Conservation (phyloP, 2,329 filamentous ascomycete genomes). For the Trichoderma afroharzianum region DNA sequence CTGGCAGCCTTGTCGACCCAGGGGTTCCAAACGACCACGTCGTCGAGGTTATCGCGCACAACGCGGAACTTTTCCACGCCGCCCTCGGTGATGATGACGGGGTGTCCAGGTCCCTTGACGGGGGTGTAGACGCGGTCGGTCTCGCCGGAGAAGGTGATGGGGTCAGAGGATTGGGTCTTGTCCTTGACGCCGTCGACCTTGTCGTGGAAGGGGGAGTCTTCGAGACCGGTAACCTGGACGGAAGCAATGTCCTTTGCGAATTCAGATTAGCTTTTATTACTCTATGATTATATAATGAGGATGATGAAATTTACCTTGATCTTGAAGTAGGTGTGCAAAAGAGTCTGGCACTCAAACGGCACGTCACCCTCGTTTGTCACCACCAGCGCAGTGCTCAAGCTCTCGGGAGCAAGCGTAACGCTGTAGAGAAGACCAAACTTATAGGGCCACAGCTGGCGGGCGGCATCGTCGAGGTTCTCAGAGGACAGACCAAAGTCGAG, state of each 20-base stretch:
- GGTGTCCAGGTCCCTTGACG: constrained; percentile 53
- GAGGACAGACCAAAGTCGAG: constrained; percentile 90
- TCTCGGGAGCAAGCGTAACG: constrained; percentile 74
- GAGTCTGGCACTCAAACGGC: constrained; percentile 84
- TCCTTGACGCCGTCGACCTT: constrained; percentile 68
- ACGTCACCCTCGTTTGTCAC: constrained; percentile 82
- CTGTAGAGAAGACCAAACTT: constrained; percentile 91
- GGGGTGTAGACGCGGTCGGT: constrained; percentile 86
- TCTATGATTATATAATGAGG: not conserved
- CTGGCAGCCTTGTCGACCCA: constrained; percentile 80
- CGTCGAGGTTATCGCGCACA: constrained; percentile 76
- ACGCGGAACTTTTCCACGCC: constrained; percentile 67
- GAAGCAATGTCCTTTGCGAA: constrained; percentile 68
- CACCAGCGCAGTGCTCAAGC: constrained; percentile 75
- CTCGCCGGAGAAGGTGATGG: constrained; percentile 70
- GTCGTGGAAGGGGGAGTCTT: constrained; percentile 73
- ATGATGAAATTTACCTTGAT: constrained; percentile 58
- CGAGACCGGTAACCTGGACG: constrained; percentile 70
- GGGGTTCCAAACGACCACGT: constrained; percentile 96
- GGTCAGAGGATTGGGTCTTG: constrained; percentile 61
- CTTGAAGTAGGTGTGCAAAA: constrained; percentile 87
- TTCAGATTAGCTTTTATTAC: not conserved
- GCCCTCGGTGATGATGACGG: constrained; percentile 58
- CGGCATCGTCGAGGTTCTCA: constrained; percentile 64
- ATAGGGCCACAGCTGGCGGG: constrained; percentile 73